These are phyloP conservation scores for Zea mays DNA, from an alignment of 176 grass and related monocot genomes.

Conservation along the genomic window Zm-B73-REFERENCE-NAM-5.0 NC_050103.1:174703001-174703500, in stretches of 20 bases:
- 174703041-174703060: constrained; percentile 74
- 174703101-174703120: not conserved
- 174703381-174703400: too few species aligned
- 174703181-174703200: constrained; percentile 69
- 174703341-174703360: too few species aligned
- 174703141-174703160: constrained; percentile 87
- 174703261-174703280: constrained; percentile 88
- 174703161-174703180: constrained; percentile 90
- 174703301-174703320: constrained; percentile 52
- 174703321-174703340: constrained; percentile 17
- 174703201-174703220: constrained; percentile 66
- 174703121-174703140: constrained; percentile 2
- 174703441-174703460: too few species aligned
- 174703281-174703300: constrained; percentile 89
- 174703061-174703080: constrained; percentile 48
- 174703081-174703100: not conserved
- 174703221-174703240: constrained; percentile 76
- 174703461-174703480: too few species aligned
- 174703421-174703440: too few species aligned
- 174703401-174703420: too few species aligned
- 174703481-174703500: too few species aligned
- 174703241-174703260: constrained; percentile 87
- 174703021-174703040: constrained; percentile 86
- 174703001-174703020: constrained; percentile 87
- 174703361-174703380: too few species aligned